phyloP scores from a whole-genome alignment of 148 eudicot genomes.

The Spergularia marina region DNA sequence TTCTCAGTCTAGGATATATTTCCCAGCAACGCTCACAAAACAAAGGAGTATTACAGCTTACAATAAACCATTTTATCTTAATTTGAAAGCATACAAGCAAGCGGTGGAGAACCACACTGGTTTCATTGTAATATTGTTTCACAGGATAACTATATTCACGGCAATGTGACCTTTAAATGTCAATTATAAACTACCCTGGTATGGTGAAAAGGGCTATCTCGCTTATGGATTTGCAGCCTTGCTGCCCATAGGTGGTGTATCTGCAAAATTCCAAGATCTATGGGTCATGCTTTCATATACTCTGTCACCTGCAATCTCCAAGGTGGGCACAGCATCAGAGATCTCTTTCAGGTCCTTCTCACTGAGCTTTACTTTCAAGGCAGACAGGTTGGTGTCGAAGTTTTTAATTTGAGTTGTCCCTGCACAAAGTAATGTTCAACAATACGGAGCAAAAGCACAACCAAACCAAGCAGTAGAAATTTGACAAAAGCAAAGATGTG shows the following conservation, averaged over 20 bases:
- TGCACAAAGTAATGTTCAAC: conserved; percentile 7
- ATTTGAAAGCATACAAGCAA: neutral
- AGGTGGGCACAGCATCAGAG: conserved; percentile 39
- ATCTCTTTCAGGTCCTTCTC: conserved; percentile 42
- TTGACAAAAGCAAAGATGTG: neutral
- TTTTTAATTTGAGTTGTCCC: conserved; percentile 49
- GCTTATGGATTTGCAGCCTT: neutral
- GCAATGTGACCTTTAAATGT: neutral
- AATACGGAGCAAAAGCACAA: neutral
- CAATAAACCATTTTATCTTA: neutral
- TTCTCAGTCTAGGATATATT: neutral
- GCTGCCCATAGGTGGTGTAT: conserved; percentile 21
- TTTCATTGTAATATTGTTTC: neutral
- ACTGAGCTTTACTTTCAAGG: conserved; percentile 39
- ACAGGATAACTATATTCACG: neutral
- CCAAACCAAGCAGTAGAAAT: neutral
- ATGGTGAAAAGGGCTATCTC: neutral
- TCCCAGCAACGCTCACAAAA: neutral
- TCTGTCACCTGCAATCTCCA: conserved; percentile 31
- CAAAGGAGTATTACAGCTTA: neutral
- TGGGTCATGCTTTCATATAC: conserved; percentile 19
- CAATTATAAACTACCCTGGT: neutral
- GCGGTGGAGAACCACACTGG: neutral
- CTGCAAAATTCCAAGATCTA: conserved; percentile 22
- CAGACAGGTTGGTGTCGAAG: conserved; percentile 39